These are phyloP conservation scores for Ganoderma meredithae DNA, from an alignment of 1,284 basidiomycete species.

Conservation along the genomic window DNA sequence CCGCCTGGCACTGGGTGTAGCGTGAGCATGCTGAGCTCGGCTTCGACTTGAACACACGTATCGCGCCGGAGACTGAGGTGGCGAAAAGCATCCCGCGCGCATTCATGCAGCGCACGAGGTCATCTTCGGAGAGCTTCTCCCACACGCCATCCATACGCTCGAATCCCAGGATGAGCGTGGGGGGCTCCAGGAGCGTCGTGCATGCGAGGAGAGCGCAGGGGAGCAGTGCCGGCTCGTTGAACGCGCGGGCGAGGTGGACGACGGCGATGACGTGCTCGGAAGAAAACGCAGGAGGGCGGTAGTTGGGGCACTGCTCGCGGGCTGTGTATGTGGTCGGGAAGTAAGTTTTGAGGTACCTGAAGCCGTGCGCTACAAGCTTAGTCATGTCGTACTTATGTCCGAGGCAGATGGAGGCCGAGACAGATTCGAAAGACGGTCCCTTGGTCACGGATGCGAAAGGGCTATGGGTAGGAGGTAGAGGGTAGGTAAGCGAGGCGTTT, in stretches of 20 bases:
- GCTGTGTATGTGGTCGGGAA: neutral
- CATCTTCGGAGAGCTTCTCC: too few species aligned
- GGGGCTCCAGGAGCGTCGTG: neutral
- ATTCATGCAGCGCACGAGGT: neutral
- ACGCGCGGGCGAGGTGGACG: constrained; percentile 21
- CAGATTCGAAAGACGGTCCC: neutral
- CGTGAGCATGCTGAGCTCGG: neutral
- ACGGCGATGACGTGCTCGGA: constrained; percentile 17
- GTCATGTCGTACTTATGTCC: constrained; percentile 23
- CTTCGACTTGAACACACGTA: too few species aligned
- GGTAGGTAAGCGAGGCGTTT: neutral
- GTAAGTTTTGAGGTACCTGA: constrained; percentile 5
- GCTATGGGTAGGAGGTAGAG: neutral
- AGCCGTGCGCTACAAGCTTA: neutral
- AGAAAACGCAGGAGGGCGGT: neutral
- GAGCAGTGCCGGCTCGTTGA: too few species aligned
- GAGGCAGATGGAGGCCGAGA: constrained; percentile 15
- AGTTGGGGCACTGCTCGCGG: neutral
- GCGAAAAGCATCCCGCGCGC: neutral
- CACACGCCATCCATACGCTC: too few species aligned
- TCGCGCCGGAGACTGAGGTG: neutral
- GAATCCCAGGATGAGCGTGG: too few species aligned
- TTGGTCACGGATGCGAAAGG: neutral
- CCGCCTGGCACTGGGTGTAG: neutral
- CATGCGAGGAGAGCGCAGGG: neutral